Evolutionary conservation across 139 green algal genomes (phyloP), one percentile per base, ranked within the genome.

Genomic region (Coelastrella sp.): DNA sequence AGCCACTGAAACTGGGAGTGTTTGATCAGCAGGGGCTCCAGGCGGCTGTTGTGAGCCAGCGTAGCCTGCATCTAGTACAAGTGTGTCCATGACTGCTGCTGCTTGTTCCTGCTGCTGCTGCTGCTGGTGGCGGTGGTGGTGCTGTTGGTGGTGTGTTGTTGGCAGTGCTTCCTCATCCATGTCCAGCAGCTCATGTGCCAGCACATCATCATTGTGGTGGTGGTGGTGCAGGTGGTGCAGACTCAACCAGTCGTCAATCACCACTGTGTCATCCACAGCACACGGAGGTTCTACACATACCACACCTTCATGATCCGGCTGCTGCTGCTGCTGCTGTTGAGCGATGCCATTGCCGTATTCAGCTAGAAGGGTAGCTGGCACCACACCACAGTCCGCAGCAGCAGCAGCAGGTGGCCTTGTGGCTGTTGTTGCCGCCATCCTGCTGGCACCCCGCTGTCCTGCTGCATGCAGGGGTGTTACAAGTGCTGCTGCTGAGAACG

Each of bases 251-350:
- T 47, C 32, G 1, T 47, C 32, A 47, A 47, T 47, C 0, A 47
- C 32, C 32, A 47, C 32, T 47, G 32, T 47, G 32, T 47, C 32
- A 47, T 47, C 32, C 32, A 47, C 32, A 47, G 32, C 32, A 47
- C 32, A 47, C 32, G 32, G 32, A 47, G 32, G 32, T 47, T 47
- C 0, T 47, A 47, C 66, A 19, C 13, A 19, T 56, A 7, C 20
- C 4, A 32, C 81, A 77, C 13, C 23, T 0, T 7, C 81, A 64
- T n/a, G 60, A 19, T 20, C 11, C 47, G 47, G 23, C n/a, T 23
- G 13, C n/a, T n/a, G 57, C 58, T 58, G 79, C 58, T 73, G 79
- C 58, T 73, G 79, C 57, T 73, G 79, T 19, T 78, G 81, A 68
- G 54, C 14, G 23, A 4, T 17, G 32, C 14, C 61, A 22, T n/a